These are phyloP conservation scores for Zygoascus meyerae DNA, from an alignment of 1,139 yeast genomes.

Conservation along the genomic window DNA sequence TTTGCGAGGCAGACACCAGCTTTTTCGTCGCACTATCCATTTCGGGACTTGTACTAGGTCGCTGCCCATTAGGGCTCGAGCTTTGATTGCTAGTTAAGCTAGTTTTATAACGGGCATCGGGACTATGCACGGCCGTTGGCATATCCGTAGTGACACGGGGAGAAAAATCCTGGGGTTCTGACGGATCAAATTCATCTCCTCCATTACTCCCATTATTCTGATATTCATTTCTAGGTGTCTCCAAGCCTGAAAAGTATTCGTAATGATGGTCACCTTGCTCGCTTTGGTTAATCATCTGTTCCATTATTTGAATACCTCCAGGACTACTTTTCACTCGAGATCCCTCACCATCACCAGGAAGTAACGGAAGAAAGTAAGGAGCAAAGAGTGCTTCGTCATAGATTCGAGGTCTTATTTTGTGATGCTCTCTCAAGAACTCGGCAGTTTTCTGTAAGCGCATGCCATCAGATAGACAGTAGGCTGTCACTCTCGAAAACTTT, in stretches of 20 bases:
- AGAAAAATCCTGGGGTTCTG: conserved; percentile 61
- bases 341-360: conserved; percentile 78
- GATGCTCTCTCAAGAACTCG: conserved; percentile 59
- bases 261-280: conserved; percentile 88
- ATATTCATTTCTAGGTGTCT: conserved; percentile 13
- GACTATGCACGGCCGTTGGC: conserved; percentile 1
- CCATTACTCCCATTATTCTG: conserved; percentile 37
- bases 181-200: conserved; percentile 49
- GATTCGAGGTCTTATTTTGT: conserved; percentile 75
- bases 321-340: conserved; percentile 77
- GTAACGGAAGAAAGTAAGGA: conserved; percentile 79
- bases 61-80: conserved; percentile 11
- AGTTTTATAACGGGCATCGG: conserved; percentile 1
- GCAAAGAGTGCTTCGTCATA: conserved; percentile 91
- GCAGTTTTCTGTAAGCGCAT: conserved; percentile 61
- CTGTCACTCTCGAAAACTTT: conserved; percentile 79
- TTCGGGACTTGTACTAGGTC: conserved; percentile 1
- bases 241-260: conserved; percentile 81
- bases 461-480: conserved; percentile 81
- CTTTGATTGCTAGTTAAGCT: not conserved
- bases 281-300: conserved; percentile 67
- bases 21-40: not conserved
- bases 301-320: conserved; percentile 63
- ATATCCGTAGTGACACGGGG: conserved; percentile 24
- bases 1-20: conserved; percentile 12